Evolutionary conservation across 192 early-diverging fungal genomes (phyloP).

Genomic region (Spizellomyces punctatus): DNA sequence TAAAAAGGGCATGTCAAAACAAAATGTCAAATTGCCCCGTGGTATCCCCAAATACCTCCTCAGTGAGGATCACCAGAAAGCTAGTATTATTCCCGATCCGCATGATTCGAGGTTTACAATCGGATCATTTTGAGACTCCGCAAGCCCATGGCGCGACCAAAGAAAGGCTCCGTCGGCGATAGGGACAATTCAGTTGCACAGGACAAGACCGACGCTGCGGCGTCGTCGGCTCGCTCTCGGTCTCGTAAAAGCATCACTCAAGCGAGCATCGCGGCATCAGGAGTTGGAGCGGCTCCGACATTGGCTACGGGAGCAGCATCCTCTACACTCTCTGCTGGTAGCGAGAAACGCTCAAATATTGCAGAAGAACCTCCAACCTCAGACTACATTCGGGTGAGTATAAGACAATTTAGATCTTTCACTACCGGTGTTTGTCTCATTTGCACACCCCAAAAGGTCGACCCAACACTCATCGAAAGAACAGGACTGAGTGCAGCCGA

Average conservation of each 20-base stretch:
- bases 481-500: constrained; percentile 47
- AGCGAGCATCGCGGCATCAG: background rate
- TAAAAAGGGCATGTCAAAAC: too few relatives aligned
- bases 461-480: constrained; percentile 39
- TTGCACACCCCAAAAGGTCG: constrained; percentile 18
- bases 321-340: background rate
- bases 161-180: constrained; percentile 5
- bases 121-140: too few relatives aligned
- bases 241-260: background rate
- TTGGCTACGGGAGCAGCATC: too few relatives aligned
- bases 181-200: background rate
- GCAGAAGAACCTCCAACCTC: constrained; percentile 23
- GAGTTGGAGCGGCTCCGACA: background rate
- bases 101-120: too few relatives aligned
- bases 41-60: too few relatives aligned
- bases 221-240: background rate
- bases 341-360: background rate
- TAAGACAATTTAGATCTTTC: background rate
- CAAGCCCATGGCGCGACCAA: constrained; percentile 3
- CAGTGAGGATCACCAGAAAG: too few relatives aligned
- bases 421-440: background rate
- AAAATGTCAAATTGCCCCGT: too few relatives aligned
- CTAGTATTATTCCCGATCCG: too few relatives aligned
- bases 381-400: constrained; percentile 24
- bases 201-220: background rate